Base-by-base conservation (phyloP, 768 basidiomycete species). In the Chalciporus piperatus region DNA sequence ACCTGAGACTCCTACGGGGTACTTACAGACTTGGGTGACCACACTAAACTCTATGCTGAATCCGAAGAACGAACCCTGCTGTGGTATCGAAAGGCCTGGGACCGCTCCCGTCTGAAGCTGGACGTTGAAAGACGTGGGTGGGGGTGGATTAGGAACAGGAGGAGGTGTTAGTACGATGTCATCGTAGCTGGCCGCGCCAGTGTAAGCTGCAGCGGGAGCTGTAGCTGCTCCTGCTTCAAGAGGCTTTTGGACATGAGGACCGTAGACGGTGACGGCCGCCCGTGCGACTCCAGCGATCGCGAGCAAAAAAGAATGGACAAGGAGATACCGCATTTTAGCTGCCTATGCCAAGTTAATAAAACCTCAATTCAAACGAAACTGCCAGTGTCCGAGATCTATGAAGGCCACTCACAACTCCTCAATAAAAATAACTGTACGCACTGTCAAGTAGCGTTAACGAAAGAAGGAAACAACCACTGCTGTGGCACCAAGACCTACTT, bases 51-150 rank as follows among this genome's bases (percentile, higher is more conserved):
- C 30, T 30, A 91, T 77, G 3, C 84, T 87, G 62, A 90, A 89
- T 4, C 86, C 87, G 49, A 83, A 76, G 59, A 89, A 89, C 16
- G 80, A 75, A 17, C 82, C 84, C n/a, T 65, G 61, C 48, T 74
- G 71, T 3, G 65, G 63, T 44, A 77, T 76, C 1, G 75, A 75
- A 33, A 82, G 56, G 6, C 67, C 70, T 6, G 53, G 45, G 40
- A 70, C 53, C 11, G 30, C 56, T 40, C 53, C 61, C 1, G 48
- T 59, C 51, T 71, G 65, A 17, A 84, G 67, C 48, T 74, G 68
- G 1, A 85, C 55, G 12, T 65, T 65, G 56, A 82, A 83, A 27
- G 73, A 65, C 1, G 62, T 74, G 6, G 74, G 61, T 10, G 77
- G 69, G 0, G 74, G 58, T 4, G 78, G 76, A 43, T 66, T 66